Evolutionary conservation across 192 early-diverging fungal species (phyloP), one percentile per base, ranked within the genome.

Genomic region (Podochytrium sp.): DNA sequence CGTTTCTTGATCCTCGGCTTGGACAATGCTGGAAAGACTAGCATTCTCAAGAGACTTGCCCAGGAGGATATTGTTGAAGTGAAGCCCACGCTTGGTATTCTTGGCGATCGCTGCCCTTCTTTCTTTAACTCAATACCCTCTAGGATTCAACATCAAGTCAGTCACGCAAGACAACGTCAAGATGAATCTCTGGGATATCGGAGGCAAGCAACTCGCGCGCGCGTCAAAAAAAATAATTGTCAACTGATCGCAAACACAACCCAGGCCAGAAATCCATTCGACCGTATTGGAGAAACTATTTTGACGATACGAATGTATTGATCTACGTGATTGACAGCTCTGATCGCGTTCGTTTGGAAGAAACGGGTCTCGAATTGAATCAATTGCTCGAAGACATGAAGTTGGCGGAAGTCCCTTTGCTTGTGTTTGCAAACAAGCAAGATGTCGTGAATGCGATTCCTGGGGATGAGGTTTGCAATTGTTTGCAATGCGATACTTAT

Each of bases 371-470:
- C 65, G 97, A 99, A 78, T 78, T 99, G 6, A 69, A 85, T 10
- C 73, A 84, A 20, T 80, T 99, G 34, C 81, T 99, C 23, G 91
- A 92, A 69, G 96, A 99, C 74, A 90, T 92, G 61, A 92, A 90
- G 49, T 83, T 99, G 35, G 92, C 92, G 0, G 95, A 94, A 1
- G 96, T 97, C 0, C 93, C 96, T 0, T 60, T 99, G 10, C 77
- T 99, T 47, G 92, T 99, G 2, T 93, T 98, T 87, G 98, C 96
- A 18, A 99, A 99, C 76, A 99, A 99, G 76, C 98, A 99, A 77
- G 98, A 99, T 78, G 85, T 99, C 10, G 64, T 79, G 12, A 79
- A 59, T 14, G 84, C 87, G 10, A 64, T 88, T 10, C 84, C 86
- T 0, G 82, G 77, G 7, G 80, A 83, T 43, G 87, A 88, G 71